Evolutionary conservation across 371 early-diverging fungal species (phyloP).

Genomic region (Rhizomucor miehei): DNA sequence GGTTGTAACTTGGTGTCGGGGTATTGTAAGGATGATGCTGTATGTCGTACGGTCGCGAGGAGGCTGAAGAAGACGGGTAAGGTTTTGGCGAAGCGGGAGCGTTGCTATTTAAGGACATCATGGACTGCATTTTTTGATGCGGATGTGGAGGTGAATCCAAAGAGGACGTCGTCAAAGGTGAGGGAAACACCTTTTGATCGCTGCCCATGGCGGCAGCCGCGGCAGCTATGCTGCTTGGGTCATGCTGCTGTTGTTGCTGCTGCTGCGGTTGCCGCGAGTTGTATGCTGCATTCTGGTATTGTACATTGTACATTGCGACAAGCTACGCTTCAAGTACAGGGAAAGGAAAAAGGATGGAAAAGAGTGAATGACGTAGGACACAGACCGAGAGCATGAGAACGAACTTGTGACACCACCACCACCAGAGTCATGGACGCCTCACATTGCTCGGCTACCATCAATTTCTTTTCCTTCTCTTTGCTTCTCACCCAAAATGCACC

Average conservation of each 20-base stretch:
- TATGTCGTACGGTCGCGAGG: slow-evolving; percentile 8
- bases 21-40: slow-evolving; percentile 12
- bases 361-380: slow-evolving; percentile 3
- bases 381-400: slow-evolving; percentile 7
- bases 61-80: slow-evolving; percentile 11
- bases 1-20: slow-evolving; percentile 9
- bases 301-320: slow-evolving; percentile 26
- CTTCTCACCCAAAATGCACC: no score
- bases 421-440: slow-evolving; percentile 10
- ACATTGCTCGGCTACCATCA: neutral
- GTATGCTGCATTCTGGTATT: slow-evolving; percentile 22
- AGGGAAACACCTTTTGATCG: slow-evolving; percentile 29
- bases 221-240: slow-evolving; percentile 2
- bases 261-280: slow-evolving; percentile 15
- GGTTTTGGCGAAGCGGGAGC: slow-evolving; percentile 19
- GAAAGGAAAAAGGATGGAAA: slow-evolving; percentile 10
- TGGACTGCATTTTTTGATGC: slow-evolving; percentile 14
- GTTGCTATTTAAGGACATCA: slow-evolving; percentile 13
- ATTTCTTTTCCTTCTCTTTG: slow-evolving; percentile 5
- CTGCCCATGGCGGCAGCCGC: slow-evolving; percentile 9
- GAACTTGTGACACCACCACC: slow-evolving; percentile 5
- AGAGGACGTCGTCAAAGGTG: slow-evolving; percentile 34
- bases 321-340: neutral
- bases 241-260: slow-evolving; percentile 11
- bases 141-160: slow-evolving; percentile 35